phyloP scores from a whole-genome alignment of 495 filamentous ascomycete species.

The Neurospora africana region DNA sequence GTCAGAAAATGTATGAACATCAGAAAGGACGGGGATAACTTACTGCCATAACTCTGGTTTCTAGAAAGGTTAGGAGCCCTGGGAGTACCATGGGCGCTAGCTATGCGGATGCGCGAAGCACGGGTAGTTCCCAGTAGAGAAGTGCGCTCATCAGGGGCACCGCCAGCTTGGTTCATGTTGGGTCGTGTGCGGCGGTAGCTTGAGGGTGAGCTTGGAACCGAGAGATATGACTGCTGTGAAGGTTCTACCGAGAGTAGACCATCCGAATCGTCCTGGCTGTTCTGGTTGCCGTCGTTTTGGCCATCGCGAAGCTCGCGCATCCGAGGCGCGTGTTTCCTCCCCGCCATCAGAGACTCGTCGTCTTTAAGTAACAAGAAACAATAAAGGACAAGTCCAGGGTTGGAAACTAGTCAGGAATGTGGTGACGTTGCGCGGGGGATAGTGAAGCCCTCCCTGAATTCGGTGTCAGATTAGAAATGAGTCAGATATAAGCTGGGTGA shows the following conservation, averaged over 20 bases:
- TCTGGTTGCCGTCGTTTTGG: neutral
- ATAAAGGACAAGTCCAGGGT: neutral
- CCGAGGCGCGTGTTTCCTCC: conserved; percentile 15
- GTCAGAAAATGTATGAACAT: neutral
- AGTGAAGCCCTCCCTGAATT: neutral
- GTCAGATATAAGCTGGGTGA: neutral
- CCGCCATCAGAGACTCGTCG: conserved; percentile 7
- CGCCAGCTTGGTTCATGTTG: conserved; percentile 20
- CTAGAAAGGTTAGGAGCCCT: conserved; percentile 31
- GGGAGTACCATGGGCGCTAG: conserved; percentile 28
- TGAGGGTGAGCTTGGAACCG: conserved; percentile 22
- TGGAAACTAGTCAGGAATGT: neutral
- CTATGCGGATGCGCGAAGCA: conserved; percentile 31
- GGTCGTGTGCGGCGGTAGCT: conserved; percentile 14
- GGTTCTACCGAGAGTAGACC: neutral
- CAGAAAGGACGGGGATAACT: neutral
- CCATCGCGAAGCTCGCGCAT: conserved; percentile 10
- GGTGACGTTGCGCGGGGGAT: neutral
- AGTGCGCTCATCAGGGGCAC: conserved; percentile 34
- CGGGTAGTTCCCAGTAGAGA: conserved; percentile 32
- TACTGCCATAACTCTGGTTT: conserved; percentile 39
- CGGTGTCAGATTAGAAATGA: neutral
- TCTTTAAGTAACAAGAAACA: neutral
- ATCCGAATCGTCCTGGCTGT: conserved; percentile 6
- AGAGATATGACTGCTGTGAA: conserved; percentile 12